Evolutionary conservation across 192 early-diverging fungal species (phyloP), one percentile per base, ranked within the genome.

Genomic region (Coemansia sp.): DNA sequence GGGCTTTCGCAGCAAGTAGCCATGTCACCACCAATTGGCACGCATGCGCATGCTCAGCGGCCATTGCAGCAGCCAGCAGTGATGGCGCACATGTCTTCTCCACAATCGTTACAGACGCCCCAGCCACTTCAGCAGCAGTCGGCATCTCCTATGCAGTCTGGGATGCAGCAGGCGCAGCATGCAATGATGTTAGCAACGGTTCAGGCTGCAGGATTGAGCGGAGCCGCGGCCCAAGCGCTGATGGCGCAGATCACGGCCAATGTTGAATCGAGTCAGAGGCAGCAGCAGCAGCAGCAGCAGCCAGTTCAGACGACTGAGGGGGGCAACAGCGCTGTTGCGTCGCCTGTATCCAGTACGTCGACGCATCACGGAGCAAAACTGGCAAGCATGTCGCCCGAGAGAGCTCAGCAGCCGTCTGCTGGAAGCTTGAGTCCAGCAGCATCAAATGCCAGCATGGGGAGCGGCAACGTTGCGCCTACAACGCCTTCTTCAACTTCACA

Each of bases 151-250:
- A 11, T 58, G 19, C 18, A 48, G 35, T 30, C 55, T 18, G 60
- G 64, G 22, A 67, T 73, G 62, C 75, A 78, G 63, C 32, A 62
- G 22, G 45, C 65, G 34, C 69, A 71, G 55, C 69, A 72, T 34
- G 69, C 62, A 30, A 72, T 78, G 75, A 71, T 78, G 75, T 28
- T 78, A 45, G 69, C 66, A 0, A 69, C 75, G 0, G 75, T 69
- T 1, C 53, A 65, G 4, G 75, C 75, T 0, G 75, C 75, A 0
- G 75, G 75, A 6, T 51, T 78, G 9, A 78, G 66, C 27, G 34
- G 65, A 4, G 53, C 69, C 13, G 62, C 65, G 3, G 69, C 75
- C 0, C 75, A 78, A 16, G 69, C 75, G 27, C 39, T 78, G 32
- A 67, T 78, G 22, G 75, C 69, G 0, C 75, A 78, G 22, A 71